These are phyloP conservation scores for Botrytis aclada DNA, from an alignment of 2,329 filamentous ascomycete genomes.

Conservation along the genomic window DNA sequence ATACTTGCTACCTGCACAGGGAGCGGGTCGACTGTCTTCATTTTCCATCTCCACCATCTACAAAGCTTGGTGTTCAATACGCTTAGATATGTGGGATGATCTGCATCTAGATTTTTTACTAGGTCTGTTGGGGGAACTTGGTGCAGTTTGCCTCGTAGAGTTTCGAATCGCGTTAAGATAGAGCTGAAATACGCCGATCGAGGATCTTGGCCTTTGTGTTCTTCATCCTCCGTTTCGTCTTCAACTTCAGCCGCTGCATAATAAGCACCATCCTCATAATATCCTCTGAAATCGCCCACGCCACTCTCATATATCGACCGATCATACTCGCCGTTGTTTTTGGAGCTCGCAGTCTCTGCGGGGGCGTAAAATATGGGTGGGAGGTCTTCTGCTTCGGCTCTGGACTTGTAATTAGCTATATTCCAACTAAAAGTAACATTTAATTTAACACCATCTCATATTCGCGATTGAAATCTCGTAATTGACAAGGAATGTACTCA, in stretches of 20 bases:
- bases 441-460: constrained; percentile 42
- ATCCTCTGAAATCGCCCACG: constrained; percentile 56
- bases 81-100: constrained; percentile 50
- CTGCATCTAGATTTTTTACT: constrained; percentile 50
- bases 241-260: constrained; percentile 48
- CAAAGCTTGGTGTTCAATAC: constrained; percentile 41
- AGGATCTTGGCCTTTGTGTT: constrained; percentile 45
- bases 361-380: constrained; percentile 69
- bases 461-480: neutral
- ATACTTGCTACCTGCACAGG: constrained; percentile 62
- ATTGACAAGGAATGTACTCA: constrained; percentile 42
- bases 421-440: constrained; percentile 15
- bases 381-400: constrained; percentile 71
- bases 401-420: constrained; percentile 48
- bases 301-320: constrained; percentile 49
- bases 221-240: constrained; percentile 40
- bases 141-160: constrained; percentile 62
- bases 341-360: constrained; percentile 40
- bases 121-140: constrained; percentile 51
- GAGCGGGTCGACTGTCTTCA: constrained; percentile 54
- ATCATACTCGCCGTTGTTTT: constrained; percentile 25
- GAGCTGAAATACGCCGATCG: constrained; percentile 62
- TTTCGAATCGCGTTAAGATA: constrained; percentile 61
- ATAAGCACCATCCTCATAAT: constrained; percentile 78
- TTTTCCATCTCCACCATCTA: constrained; percentile 51